A percentile compares a stretch with the other conserved stretches of the same genome.
Conservation (phyloP, 176 grass and related monocot species). For the Aegilops bicornis region DNA sequence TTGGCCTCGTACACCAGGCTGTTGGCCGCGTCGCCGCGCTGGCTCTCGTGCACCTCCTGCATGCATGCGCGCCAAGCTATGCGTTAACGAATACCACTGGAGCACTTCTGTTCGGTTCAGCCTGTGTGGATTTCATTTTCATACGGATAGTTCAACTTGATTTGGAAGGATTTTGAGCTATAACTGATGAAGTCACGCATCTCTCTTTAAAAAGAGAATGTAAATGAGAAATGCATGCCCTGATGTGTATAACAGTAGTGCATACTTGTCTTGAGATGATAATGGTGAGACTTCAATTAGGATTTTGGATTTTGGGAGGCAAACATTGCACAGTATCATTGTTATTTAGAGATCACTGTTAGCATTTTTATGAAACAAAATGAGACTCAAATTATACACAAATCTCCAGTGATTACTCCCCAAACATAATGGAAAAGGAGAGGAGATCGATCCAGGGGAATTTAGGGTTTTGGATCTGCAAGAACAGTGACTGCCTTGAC, state of each 20-base stretch:
- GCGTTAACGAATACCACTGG: neutral
- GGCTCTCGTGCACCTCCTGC: conserved; percentile 88
- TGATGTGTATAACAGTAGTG: neutral
- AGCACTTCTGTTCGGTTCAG: neutral
- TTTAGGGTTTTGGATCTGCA: conserved; percentile 1
- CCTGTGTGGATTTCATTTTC: neutral
- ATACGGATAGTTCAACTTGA: neutral
- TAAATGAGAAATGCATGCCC: neutral
- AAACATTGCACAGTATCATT: neutral
- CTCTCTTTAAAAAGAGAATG: too few species aligned
- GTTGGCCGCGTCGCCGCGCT: conserved; percentile 78
- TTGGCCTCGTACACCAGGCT: conserved; percentile 96
- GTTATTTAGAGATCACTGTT: neutral
- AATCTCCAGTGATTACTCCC: neutral
- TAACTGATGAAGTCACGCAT: neutral
- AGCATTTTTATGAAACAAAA: neutral
- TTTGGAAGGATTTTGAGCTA: neutral
- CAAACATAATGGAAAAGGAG: neutral
- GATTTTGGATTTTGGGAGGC: neutral
- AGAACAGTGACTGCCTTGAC: neutral
- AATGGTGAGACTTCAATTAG: neutral
- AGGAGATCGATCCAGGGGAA: neutral
- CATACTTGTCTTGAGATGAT: neutral
- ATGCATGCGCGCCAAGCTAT: neutral
- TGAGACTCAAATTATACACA: neutral